Evolutionary conservation across 139 green algal species (phyloP).

Genomic region (Pycnococcus provasolii): DNA sequence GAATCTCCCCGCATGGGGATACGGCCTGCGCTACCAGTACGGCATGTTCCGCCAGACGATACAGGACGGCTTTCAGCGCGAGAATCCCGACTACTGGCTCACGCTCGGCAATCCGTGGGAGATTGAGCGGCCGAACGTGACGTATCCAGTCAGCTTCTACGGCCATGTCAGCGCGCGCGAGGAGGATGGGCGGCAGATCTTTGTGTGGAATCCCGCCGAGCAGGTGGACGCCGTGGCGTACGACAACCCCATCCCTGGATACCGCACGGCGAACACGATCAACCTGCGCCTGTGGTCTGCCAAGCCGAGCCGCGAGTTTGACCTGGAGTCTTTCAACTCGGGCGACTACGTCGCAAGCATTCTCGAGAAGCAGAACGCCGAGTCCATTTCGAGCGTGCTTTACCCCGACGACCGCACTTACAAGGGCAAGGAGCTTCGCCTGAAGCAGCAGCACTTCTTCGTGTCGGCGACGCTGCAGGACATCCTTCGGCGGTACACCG

Average conservation of each 20-base stretch:
- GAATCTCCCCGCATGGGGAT: slow-evolving; percentile 94
- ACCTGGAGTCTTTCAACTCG: slow-evolving; percentile 80
- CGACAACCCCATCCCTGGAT: slow-evolving; percentile 96
- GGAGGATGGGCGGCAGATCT: slow-evolving; percentile 24
- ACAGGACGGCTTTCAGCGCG: slow-evolving; percentile 39
- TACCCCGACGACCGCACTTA: slow-evolving; percentile 95
- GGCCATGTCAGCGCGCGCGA: slow-evolving; percentile 40
- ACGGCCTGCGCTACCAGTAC: slow-evolving; percentile 97
- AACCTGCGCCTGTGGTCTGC: slow-evolving; percentile 97
- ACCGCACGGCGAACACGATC: slow-evolving; percentile 70
- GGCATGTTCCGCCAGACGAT: slow-evolving; percentile 92
- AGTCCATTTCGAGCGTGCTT: slow-evolving; percentile 88
- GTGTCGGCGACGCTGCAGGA: slow-evolving; percentile 84
- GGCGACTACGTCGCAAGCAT: slow-evolving; percentile 77
- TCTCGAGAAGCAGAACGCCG: slow-evolving; percentile 61
- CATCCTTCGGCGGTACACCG: slow-evolving; percentile 37
- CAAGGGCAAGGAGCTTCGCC: slow-evolving; percentile 89
- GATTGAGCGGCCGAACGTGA: slow-evolving; percentile 45
- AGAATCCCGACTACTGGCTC: slow-evolving; percentile 50
- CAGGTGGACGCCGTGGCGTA: slow-evolving; percentile 56
- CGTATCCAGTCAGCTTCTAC: slow-evolving; percentile 62
- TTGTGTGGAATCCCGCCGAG: slow-evolving; percentile 53
- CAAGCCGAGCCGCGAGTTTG: slow-evolving; percentile 78
- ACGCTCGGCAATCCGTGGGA: slow-evolving; percentile 79
- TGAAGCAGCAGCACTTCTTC: slow-evolving; percentile 99